A percentile compares a stretch with the other conserved stretches of the same genome.
phyloP scores from a whole-genome alignment of 139 green algal species.

The Asterochloris erici region DNA sequence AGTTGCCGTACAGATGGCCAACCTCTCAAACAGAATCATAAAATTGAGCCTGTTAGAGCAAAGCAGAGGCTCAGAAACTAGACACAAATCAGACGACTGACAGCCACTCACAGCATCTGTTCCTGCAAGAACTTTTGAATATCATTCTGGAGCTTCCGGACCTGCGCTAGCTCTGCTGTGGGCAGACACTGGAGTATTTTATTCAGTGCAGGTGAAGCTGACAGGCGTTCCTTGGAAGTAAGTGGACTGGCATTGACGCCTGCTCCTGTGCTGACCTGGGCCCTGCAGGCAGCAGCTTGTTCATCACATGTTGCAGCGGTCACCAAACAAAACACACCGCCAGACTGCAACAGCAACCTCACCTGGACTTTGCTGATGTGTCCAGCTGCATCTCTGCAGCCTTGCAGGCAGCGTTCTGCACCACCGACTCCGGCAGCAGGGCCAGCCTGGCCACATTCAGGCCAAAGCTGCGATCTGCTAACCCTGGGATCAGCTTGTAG shows the following conservation, averaged over 20 bases:
- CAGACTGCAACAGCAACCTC: background rate
- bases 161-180: background rate
- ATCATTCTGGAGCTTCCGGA: background rate
- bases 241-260: background rate
- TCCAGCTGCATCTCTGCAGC: conserved; percentile 14
- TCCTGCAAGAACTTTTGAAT: background rate
- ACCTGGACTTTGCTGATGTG: conserved; percentile 1
- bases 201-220: background rate
- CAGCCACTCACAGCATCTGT: background rate
- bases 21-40: background rate
- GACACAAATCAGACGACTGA: background rate
- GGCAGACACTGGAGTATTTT: background rate
- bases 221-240: no score
- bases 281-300: background rate
- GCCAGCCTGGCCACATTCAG: conserved; percentile 87
- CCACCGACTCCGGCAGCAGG: conserved; percentile 45
- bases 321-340: background rate
- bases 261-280: background rate
- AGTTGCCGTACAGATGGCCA: background rate
- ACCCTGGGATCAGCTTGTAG: conserved; percentile 68
- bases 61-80: background rate
- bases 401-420: conserved; percentile 25
- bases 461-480: conserved; percentile 77
- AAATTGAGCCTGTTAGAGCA: background rate
- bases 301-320: background rate